Base-by-base conservation (phyloP, 2,329 filamentous ascomycete genomes). In the Calonectria leucothoes region DNA sequence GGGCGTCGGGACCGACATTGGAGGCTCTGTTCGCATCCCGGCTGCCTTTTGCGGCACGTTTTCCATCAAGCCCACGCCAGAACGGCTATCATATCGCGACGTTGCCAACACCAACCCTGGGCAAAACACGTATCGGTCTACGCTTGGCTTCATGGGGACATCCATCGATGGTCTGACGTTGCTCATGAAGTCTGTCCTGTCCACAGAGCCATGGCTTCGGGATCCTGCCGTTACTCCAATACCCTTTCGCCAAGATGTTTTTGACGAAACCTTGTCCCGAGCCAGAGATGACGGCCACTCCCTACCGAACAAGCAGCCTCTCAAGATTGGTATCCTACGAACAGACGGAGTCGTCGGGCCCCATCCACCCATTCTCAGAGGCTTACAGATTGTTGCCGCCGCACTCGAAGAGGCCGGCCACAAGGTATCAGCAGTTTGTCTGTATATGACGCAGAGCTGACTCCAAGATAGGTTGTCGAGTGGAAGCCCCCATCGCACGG, bases 211-310 rank as follows among this genome's bases (percentile, higher is more conserved):
- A 0, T 95, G 93, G 93, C 82, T 91, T 1, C 84, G 90, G 75
- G 93, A 95, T 80, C 93, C 93, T 0, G 83, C 92, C 0, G 91
- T 93, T 0, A 83, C 91, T 49, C 91, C 93, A 25, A 85, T 95
- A 0, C 93, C 93, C 0, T 95, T 92, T 89, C 88, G 92, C 3
- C 82, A 88, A 29, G 86, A 89, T 0, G 76, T 87, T 4, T 68
- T 82, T 3, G 82, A 86, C 14, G 81, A 87, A 2, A 85, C 88
- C 25, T 79, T 84, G 17, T 80, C 79, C 4, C 82, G 82, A 1
- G 79, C 77, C 2, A 65, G 74, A 12, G 15, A n/a, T 0, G 31
- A 67, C 8, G 74, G 76, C 0, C 52, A n/a, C 2, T 51, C 37
- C 0, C 74, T 49, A 4, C 11, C 51, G 1, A 17, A n/a, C 0